Percentiles rank a stretch among this genome's conserved stretches.
These are phyloP conservation scores for Eucalyptus regnans DNA, from an alignment of 345 rosid genomes.

Conservation along the genomic window DNA sequence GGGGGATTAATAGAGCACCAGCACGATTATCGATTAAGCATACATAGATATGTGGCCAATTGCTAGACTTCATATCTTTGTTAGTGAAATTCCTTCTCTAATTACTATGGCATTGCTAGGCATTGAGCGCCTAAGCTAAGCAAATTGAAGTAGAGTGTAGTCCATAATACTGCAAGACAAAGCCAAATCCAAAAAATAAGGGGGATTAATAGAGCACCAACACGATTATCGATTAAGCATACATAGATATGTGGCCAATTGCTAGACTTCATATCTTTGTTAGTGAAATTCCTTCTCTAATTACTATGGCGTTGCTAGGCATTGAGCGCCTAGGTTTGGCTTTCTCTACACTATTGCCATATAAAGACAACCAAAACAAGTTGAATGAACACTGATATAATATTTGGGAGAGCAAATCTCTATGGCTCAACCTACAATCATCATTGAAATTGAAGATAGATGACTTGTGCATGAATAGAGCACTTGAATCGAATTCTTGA, in stretches of 20 bases:
- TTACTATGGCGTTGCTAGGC: not conserved
- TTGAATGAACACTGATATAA: too few species aligned
- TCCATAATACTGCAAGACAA: not conserved
- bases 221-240: too few species aligned
- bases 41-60: not conserved
- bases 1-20: not conserved
- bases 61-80: not conserved
- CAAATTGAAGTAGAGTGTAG: not conserved
- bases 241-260: not conserved
- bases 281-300: not conserved
- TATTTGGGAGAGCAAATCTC: not conserved
- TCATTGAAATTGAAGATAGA: not conserved
- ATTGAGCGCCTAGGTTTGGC: not conserved
- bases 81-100: not conserved
- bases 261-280: not conserved
- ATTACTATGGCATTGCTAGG: not conserved
- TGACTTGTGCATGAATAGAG: not conserved
- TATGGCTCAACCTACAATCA: not conserved
- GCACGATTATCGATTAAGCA: too few species aligned
- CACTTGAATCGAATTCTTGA: not conserved
- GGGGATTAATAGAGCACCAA: not conserved
- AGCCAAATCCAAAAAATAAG: not conserved
- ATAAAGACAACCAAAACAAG: not conserved
- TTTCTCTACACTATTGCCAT: not conserved
- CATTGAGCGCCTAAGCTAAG: not conserved